phyloP scores from a whole-genome alignment of 2,329 filamentous ascomycete species.

The Neoascochyta sp. region DNA sequence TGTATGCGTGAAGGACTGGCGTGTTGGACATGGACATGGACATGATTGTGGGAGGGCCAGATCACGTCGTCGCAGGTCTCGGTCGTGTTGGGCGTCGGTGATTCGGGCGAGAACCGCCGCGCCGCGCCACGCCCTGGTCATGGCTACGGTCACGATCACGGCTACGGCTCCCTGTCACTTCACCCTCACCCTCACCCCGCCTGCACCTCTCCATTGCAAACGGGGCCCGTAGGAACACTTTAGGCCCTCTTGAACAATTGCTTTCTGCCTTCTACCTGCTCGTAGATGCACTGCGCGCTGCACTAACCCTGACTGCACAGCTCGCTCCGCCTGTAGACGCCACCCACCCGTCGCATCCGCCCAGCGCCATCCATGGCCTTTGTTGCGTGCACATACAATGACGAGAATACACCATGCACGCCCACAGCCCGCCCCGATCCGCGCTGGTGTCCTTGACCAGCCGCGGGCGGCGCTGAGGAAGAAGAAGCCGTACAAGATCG shows the following conservation, averaged over 20 bases:
- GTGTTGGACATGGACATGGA: conserved; percentile 27
- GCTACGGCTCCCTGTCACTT: no score
- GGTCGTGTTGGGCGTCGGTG: conserved; percentile 8
- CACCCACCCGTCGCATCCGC: conserved; percentile 4
- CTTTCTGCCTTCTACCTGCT: no score
- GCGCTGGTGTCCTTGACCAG: conserved; percentile 18
- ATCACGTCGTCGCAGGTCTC: conserved; percentile 5
- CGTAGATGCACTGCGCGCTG: conserved; percentile 11
- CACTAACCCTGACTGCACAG: conserved; percentile 16
- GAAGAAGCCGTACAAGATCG: conserved; percentile 54
- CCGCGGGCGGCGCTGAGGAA: conserved; percentile 22
- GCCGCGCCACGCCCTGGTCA: no score
- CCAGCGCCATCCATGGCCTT: conserved; percentile 12
- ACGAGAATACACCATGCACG: conserved; percentile 24
- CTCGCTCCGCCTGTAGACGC: conserved; percentile 6
- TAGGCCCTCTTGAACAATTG: conserved; percentile 13
- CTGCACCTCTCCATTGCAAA: conserved; percentile 15
- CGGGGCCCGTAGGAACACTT: conserved; percentile 17
- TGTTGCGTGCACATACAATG: conserved; percentile 15
- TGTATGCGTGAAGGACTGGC: conserved; percentile 63
- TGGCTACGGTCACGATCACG: no score
- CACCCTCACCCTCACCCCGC: conserved; percentile 15
- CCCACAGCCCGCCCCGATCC: conserved; percentile 17
- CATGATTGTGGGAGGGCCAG: conserved; percentile 3
- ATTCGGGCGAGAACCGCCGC: no score